Conservation (phyloP, 2,329 filamentous ascomycete genomes). For the Phaeomoniella chlamydospora region DNA sequence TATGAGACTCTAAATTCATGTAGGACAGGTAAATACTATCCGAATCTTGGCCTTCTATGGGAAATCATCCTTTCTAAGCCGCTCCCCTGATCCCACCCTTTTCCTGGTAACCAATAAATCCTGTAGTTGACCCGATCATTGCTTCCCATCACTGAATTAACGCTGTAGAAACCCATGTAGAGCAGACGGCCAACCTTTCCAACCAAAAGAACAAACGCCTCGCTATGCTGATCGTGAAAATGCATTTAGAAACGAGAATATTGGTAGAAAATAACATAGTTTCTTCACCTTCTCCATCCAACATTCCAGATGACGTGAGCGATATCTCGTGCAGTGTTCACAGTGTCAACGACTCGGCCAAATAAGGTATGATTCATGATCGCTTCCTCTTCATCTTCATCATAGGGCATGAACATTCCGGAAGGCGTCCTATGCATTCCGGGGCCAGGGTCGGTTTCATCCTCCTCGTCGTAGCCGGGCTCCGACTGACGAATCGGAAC, state of each 20-base stretch:
- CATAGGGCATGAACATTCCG: constrained; percentile 84
- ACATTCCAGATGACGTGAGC: constrained; percentile 55
- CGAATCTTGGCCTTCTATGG: too few relatives aligned
- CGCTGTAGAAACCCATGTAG: too few relatives aligned
- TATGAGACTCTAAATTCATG: too few relatives aligned
- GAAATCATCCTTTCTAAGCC: too few relatives aligned
- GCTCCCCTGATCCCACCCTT: too few relatives aligned
- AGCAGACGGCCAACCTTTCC: too few relatives aligned
- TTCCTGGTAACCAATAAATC: too few relatives aligned
- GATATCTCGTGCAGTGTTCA: constrained; percentile 50
- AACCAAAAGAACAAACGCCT: constrained; percentile 1
- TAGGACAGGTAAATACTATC: too few relatives aligned
- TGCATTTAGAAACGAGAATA: not conserved
- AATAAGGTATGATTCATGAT: constrained; percentile 50
- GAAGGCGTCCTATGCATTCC: constrained; percentile 67
- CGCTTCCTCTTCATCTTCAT: constrained; percentile 48
- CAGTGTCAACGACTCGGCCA: constrained; percentile 66
- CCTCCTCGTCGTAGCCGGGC: constrained; percentile 26
- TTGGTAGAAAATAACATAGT: not conserved
- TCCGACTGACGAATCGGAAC: constrained; percentile 16
- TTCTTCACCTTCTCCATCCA: constrained; percentile 39
- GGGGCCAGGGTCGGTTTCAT: constrained; percentile 35
- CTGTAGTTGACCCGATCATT: too few relatives aligned
- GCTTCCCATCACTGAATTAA: too few relatives aligned
- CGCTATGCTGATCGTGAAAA: not conserved